These are phyloP conservation scores for Hypoxylon lienhwacheense DNA, from an alignment of 495 filamentous ascomycete genomes.

Conservation along the genomic window DNA sequence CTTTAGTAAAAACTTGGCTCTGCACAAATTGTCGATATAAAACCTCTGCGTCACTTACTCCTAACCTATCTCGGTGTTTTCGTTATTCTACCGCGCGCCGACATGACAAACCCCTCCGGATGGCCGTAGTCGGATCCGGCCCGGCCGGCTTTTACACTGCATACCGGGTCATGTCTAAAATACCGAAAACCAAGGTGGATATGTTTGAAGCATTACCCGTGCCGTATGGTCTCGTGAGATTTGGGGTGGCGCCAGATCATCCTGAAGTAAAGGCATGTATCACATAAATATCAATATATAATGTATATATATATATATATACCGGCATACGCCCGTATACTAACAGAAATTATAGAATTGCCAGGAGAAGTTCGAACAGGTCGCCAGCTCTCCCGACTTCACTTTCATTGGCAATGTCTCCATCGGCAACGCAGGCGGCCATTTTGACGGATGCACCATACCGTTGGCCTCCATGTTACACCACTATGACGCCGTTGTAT, in stretches of 20 bases:
- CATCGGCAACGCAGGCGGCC: conserved; percentile 61
- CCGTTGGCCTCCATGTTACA: conserved; percentile 68
- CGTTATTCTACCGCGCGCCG: conserved; percentile 35
- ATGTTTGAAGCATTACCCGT: conserved; percentile 97
- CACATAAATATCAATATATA: too few species aligned
- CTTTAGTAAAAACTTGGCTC: conserved; percentile 31
- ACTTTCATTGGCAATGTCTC: conserved; percentile 90
- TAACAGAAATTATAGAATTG: conserved; percentile 67
- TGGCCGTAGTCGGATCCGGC: conserved; percentile 92
- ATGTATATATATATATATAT: neutral
- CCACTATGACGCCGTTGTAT: conserved; percentile 90
- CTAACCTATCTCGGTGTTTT: conserved; percentile 28
- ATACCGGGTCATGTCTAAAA: conserved; percentile 74
- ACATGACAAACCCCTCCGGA: conserved; percentile 62
- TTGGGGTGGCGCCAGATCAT: conserved; percentile 95
- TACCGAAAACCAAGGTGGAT: conserved; percentile 73
- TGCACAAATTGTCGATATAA: conserved; percentile 32
- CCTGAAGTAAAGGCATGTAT: conserved; percentile 88
- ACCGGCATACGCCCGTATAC: neutral
- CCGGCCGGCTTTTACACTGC: conserved; percentile 96
- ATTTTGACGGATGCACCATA: conserved; percentile 55
- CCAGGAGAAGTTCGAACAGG: conserved; percentile 86
- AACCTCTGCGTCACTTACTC: conserved; percentile 8
- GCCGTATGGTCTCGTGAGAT: conserved; percentile 88
- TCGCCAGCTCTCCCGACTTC: conserved; percentile 78